Conservation (phyloP, 306 rosid species). For the Sicyos baderoa region DNA sequence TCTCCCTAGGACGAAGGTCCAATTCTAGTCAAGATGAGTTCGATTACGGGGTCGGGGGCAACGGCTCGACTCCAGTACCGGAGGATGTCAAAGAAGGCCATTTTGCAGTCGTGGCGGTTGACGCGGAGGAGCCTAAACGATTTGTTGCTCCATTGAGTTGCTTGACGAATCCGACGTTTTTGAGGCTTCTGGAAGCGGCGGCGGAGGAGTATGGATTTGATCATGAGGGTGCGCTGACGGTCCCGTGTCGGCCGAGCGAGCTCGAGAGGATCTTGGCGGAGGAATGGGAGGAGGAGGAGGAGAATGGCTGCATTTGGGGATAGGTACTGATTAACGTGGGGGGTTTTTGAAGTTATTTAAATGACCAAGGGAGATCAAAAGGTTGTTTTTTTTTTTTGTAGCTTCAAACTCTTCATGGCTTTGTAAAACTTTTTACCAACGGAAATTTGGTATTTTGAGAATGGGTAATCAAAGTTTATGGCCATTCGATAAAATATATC, state of each 20-base stretch:
- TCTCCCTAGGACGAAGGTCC: constrained; percentile 32
- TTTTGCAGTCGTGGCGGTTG: constrained; percentile 57
- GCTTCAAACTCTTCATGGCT: not conserved
- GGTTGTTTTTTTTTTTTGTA: constrained; percentile 19
- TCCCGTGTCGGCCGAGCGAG: constrained; percentile 58
- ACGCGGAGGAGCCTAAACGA: constrained; percentile 45
- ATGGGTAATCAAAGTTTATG: constrained; percentile 5
- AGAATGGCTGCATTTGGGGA: constrained; percentile 4
- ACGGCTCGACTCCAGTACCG: constrained; percentile 32
- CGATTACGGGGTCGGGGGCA: constrained; percentile 1
- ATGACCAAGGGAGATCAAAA: not conserved
- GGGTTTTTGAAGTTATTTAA: constrained; percentile 11
- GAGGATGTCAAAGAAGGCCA: constrained; percentile 79
- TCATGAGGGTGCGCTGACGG: constrained; percentile 54
- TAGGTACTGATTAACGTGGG: not conserved
- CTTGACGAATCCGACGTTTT: constrained; percentile 45
- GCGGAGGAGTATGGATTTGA: constrained; percentile 77
- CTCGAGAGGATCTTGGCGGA: constrained; percentile 44
- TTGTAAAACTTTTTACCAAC: constrained; percentile 18
- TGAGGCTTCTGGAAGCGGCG: constrained; percentile 53
- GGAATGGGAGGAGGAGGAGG: constrained; percentile 16
- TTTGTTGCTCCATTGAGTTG: constrained; percentile 59
- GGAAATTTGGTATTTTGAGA: constrained; percentile 12
- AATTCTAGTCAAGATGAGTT: constrained; percentile 7
- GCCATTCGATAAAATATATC: constrained; percentile 1